phyloP scores from a whole-genome alignment of 2,329 filamentous ascomycete genomes.

The Penicillium vulpinum region DNA sequence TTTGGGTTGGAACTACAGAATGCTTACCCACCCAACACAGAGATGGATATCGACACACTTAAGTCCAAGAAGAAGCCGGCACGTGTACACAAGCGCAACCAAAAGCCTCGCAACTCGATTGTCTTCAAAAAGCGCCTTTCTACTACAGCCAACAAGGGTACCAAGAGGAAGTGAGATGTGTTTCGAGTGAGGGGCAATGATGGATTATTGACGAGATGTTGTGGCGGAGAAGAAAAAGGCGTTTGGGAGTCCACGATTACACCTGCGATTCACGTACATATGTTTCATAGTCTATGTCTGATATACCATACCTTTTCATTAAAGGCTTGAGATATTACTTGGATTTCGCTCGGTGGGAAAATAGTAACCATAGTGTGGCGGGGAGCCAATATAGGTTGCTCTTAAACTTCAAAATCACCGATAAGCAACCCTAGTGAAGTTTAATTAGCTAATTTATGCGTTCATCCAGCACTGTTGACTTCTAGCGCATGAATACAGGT shows the following conservation, averaged over 20 bases:
- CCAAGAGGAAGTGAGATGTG: constrained; percentile 33
- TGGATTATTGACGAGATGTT: not conserved
- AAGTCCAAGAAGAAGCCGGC: constrained; percentile 31
- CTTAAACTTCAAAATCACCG: not conserved
- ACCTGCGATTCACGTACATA: constrained; percentile 9
- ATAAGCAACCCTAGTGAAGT: not conserved
- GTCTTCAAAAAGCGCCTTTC: constrained; percentile 39
- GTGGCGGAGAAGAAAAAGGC: constrained; percentile 6
- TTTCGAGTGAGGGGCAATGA: not conserved
- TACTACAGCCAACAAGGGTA: constrained; percentile 32
- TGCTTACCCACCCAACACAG: constrained; percentile 23
- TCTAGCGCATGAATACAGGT: not conserved
- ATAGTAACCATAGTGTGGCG: not conserved
- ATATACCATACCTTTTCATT: constrained; percentile 2
- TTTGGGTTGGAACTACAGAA: not conserved
- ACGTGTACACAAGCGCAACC: constrained; percentile 43
- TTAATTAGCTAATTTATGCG: not conserved
- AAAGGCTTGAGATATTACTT: not conserved
- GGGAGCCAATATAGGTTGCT: not conserved
- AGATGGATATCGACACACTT: constrained; percentile 43
- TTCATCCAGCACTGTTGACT: not conserved
- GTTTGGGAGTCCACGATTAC: constrained; percentile 14
- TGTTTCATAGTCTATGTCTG: constrained; percentile 6
- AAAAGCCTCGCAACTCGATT: constrained; percentile 40
- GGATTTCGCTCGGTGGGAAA: not conserved